Conservation (phyloP, 208 protist genomes). For the Trypanosoma congolense region DNA sequence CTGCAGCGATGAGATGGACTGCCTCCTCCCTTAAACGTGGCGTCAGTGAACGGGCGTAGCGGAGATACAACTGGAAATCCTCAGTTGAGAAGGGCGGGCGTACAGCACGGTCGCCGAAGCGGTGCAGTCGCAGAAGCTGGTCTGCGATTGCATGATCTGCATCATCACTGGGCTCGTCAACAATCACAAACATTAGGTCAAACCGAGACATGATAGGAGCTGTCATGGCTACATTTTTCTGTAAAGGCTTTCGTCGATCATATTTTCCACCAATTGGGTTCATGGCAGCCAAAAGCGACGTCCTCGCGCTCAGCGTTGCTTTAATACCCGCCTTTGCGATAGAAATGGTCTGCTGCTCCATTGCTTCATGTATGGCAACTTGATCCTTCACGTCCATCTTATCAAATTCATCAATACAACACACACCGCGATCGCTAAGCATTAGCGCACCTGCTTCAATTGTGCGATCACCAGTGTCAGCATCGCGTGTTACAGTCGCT, state of each 20-base stretch:
- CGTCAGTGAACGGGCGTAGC: conserved; percentile 87
- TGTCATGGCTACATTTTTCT: conserved; percentile 93
- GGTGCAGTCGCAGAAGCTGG: conserved; percentile 95
- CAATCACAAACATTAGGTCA: conserved; percentile 99
- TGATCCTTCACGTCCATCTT: conserved; percentile 99
- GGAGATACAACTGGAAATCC: conserved; percentile 92
- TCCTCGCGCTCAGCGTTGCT: conserved; percentile 98
- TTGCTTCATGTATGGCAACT: conserved; percentile 99
- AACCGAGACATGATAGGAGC: conserved; percentile 99
- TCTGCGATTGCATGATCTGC: conserved; percentile 96
- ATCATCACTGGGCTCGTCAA: conserved; percentile 96
- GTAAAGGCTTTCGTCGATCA: conserved; percentile 89
- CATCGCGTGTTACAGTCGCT: conserved; percentile 96
- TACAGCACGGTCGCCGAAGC: conserved; percentile 72
- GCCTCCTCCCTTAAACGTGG: conserved; percentile 86
- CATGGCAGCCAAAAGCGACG: conserved; percentile 96
- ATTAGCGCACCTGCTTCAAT: conserved; percentile 99
- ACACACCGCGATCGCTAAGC: conserved; percentile 99
- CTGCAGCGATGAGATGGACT: conserved; percentile 75
- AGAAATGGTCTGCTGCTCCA: conserved; percentile 99
- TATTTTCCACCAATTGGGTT: conserved; percentile 98
- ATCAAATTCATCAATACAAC: conserved; percentile 99
- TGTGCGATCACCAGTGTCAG: conserved; percentile 98
- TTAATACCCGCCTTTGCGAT: conserved; percentile 98
- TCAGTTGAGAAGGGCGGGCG: conserved; percentile 65